Evolutionary conservation across 2,329 filamentous ascomycete species (phyloP).

Genomic region (Fusarium avenaceum): DNA sequence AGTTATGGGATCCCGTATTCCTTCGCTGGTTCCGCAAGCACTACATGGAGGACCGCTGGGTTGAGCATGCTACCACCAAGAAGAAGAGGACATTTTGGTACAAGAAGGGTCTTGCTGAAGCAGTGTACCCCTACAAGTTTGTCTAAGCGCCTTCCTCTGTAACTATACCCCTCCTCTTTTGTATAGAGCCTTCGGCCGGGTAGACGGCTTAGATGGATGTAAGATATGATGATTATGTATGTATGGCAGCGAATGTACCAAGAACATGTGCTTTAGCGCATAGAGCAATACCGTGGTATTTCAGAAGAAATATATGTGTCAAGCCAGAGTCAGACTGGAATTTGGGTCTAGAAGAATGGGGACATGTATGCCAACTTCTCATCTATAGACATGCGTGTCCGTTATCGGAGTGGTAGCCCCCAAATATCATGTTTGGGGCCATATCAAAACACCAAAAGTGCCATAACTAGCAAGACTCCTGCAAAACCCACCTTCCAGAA

Average conservation of each 20-base stretch:
- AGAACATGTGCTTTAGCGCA: slow-evolving; percentile 25
- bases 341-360: slow-evolving; percentile 10
- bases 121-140: slow-evolving; percentile 72
- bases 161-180: slow-evolving; percentile 3
- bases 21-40: slow-evolving; percentile 85
- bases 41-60: slow-evolving; percentile 84
- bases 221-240: slow-evolving; percentile 30
- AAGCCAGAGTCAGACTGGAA: background rate
- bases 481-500: slow-evolving; percentile 38
- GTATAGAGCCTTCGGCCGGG: slow-evolving; percentile 10
- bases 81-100: slow-evolving; percentile 90
- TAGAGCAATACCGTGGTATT: slow-evolving; percentile 19
- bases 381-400: slow-evolving; percentile 33
- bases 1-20: slow-evolving; percentile 96
- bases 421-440: slow-evolving; percentile 13
- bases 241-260: slow-evolving; percentile 14
- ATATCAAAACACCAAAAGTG: slow-evolving; percentile 25
- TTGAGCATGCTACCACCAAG: slow-evolving; percentile 88
- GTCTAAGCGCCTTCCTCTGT: slow-evolving; percentile 13
- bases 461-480: slow-evolving; percentile 47
- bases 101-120: slow-evolving; percentile 80
- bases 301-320: slow-evolving; percentile 14
- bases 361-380: slow-evolving; percentile 14
- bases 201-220: slow-evolving; percentile 17
- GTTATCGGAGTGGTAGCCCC: slow-evolving; percentile 15